Evolutionary conservation across 2,329 filamentous ascomycete genomes (phyloP), one percentile per base, ranked within the genome.

Genomic region (Hymenoscyphus fraxineus): DNA sequence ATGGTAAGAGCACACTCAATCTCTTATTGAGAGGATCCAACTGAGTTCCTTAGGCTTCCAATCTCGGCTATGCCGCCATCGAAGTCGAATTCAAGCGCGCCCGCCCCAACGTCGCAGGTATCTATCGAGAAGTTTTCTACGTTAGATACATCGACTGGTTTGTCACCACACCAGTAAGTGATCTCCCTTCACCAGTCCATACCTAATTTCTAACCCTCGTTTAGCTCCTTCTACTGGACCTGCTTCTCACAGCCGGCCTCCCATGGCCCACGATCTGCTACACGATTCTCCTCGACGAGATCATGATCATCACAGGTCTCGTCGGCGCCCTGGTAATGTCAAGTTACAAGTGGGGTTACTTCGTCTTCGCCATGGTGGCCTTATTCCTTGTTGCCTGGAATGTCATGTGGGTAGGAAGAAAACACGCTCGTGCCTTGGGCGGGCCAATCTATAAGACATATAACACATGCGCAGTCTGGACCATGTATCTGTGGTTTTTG

Each of bases 321-420:
- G 80, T 90, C 19, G 88, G 88, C 35, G 86, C 88, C 2, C 81
- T 90, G 1, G 85, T 88, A 3, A 73, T 76, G 16, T 84, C 82
- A 9, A 78, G 77, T 2, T 91, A 90, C 79, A 91, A 90, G 73
- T 90, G 85, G 85, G 86, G 86, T 1, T 91, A 87, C 76, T 89
- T 82, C 74, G 76, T 78, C 10, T 87, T 89, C 63, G 83, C 82
- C 63, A 79, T 76, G 70, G 74, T 78, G 2, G 79, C 82, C 35
- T 82, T 89, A 64, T 77, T 85, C 67, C 87, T 85, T 73, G 82
- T 91, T 60, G 74, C 82, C 47, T 91, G 84, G 73, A 76, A 85
- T 64, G 81, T 91, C 2, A 78, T 80, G 62, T 80, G 80, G 75
- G 82, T 86, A 59, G 84, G 81, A 0, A 83, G 83, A 59, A 77